These are phyloP conservation scores for Leccinum angustisporum DNA, from an alignment of 1,284 basidiomycete species.

Conservation along the genomic window DNA sequence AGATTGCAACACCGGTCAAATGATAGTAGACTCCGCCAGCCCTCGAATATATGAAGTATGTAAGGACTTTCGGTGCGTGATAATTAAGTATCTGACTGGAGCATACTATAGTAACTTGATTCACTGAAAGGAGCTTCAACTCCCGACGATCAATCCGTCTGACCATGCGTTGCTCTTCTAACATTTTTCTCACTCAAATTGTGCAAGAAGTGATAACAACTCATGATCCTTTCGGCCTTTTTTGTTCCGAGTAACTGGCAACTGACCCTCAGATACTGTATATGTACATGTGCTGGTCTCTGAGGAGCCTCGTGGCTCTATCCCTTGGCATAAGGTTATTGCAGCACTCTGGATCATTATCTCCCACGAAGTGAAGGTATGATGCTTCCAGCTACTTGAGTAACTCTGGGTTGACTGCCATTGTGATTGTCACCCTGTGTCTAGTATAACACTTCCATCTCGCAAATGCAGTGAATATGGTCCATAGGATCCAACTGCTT, in stretches of 20 bases:
- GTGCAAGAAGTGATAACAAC: neutral
- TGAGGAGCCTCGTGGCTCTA: neutral
- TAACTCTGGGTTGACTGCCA: no score
- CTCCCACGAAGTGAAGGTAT: neutral
- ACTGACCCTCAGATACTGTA: neutral
- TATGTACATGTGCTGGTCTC: neutral
- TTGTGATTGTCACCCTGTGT: neutral
- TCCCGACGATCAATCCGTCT: neutral
- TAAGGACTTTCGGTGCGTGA: neutral
- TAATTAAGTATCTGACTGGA: neutral
- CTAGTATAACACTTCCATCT: neutral
- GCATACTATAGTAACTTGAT: neutral
- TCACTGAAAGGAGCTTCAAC: neutral
- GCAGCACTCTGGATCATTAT: neutral
- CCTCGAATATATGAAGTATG: neutral
- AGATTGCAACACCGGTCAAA: neutral
- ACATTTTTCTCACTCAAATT: neutral
- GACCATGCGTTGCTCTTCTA: neutral
- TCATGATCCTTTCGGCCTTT: neutral
- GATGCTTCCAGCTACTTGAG: no score
- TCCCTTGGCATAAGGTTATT: slow-evolving; percentile 1
- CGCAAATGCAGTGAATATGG: neutral
- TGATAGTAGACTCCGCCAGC: neutral
- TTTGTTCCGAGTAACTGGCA: neutral
- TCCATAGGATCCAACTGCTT: neutral